phyloP scores from a whole-genome alignment of 2,329 filamentous ascomycete species.

The Tolypocladium endophyticum region DNA sequence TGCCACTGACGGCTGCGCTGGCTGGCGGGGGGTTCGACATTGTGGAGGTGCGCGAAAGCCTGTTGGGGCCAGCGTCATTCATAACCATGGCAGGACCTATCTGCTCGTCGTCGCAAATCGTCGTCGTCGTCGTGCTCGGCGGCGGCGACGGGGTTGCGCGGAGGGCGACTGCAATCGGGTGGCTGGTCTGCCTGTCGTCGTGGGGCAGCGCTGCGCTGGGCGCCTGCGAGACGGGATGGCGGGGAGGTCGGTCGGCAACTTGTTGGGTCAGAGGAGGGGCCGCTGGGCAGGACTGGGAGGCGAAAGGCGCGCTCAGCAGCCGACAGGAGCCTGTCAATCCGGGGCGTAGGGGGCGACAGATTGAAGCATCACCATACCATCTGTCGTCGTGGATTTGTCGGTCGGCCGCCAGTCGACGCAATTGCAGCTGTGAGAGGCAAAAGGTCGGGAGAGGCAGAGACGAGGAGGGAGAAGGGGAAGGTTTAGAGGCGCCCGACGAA shows the following conservation, averaged over 20 bases:
- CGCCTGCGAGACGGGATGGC: conserved; percentile 2
- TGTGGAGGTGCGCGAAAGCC: conserved; percentile 23
- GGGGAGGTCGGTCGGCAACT: neutral
- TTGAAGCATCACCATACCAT: conserved; percentile 17
- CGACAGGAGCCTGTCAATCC: conserved; percentile 18
- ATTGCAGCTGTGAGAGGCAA: conserved; percentile 10
- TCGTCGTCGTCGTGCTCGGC: neutral
- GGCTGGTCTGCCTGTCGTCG: neutral
- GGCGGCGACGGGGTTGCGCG: neutral
- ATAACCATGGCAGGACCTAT: conserved; percentile 24
- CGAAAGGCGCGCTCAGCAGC: conserved; percentile 13
- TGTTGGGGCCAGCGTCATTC: conserved; percentile 26
- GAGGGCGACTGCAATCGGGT: neutral
- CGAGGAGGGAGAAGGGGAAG: conserved; percentile 10
- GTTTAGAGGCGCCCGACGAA: conserved; percentile 7
- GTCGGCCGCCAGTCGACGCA: conserved; percentile 11
- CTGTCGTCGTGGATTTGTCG: conserved; percentile 14
- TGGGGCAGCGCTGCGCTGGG: neutral
- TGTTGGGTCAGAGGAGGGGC: conserved; percentile 8
- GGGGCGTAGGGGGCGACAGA: conserved; percentile 8
- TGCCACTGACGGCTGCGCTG: conserved; percentile 16
- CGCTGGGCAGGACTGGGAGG: conserved; percentile 8
- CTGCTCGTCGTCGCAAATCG: conserved; percentile 1
- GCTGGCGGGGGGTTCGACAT: conserved; percentile 25
- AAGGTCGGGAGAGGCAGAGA: conserved; percentile 4